These are phyloP conservation scores for Daedalea quercina DNA, from an alignment of 768 basidiomycete genomes.

Conservation along the genomic window DNA sequence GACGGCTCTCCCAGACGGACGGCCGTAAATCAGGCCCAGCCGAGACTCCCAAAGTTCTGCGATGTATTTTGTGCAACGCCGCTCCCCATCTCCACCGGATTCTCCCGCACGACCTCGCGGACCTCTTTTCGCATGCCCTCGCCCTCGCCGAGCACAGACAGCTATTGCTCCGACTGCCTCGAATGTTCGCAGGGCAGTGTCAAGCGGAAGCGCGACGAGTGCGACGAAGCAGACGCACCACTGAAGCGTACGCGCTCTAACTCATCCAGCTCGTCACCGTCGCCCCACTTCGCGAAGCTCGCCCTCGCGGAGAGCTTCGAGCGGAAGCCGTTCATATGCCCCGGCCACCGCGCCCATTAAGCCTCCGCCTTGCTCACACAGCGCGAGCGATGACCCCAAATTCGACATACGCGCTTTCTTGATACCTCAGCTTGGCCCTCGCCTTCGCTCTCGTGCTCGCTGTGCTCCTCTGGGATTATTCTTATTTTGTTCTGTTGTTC, in stretches of 20 bases:
- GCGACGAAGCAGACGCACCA: not conserved
- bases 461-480: no score
- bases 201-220: slow-evolving; percentile 2
- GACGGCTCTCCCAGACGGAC: not conserved
- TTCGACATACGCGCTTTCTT: no score
- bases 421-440: no score
- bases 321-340: not conserved
- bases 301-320: not conserved
- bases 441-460: no score
- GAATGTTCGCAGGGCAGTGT: slow-evolving; percentile 11
- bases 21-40: slow-evolving; percentile 2
- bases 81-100: slow-evolving; percentile 7
- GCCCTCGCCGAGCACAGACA: slow-evolving; percentile 16
- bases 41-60: slow-evolving; percentile 3
- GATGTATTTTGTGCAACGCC: slow-evolving; percentile 5
- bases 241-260: not conserved
- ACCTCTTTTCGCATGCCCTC: slow-evolving; percentile 17
- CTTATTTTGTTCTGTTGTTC: no score
- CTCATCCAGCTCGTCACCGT: not conserved
- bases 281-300: not conserved
- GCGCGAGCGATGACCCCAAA: no score
- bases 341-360: not conserved
- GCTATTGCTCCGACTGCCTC: slow-evolving; percentile 23
- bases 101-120: slow-evolving; percentile 7
- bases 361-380: not conserved